Percentiles rank a stretch among this genome's conserved stretches.
These are phyloP conservation scores for Neurospora sp. DNA, from an alignment of 495 filamentous ascomycete species.

Conservation along the genomic window DNA sequence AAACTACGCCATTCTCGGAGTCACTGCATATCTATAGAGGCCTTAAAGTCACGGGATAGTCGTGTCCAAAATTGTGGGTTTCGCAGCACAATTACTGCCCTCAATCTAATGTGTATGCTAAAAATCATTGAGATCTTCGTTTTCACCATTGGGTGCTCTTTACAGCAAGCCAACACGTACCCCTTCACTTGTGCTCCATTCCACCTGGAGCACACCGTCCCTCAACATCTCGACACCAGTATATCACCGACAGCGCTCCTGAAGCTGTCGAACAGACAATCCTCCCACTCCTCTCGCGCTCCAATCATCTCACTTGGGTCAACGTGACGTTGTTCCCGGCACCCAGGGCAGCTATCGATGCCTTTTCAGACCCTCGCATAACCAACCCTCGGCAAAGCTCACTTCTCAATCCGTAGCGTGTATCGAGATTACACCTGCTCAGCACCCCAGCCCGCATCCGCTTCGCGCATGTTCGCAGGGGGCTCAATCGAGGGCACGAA, in stretches of 20 bases:
- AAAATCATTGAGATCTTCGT: neutral
- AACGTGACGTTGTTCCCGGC: neutral
- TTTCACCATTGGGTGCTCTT: neutral
- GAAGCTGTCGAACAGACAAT: neutral
- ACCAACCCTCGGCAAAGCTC: neutral
- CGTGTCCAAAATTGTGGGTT: neutral
- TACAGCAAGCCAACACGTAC: neutral
- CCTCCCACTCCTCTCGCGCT: neutral
- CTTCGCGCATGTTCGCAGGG: slow-evolving; percentile 93
- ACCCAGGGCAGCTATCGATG: neutral
- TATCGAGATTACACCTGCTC: slow-evolving; percentile 62
- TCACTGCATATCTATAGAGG: neutral
- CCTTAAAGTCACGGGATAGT: no score
- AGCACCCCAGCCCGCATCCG: slow-evolving; percentile 79
- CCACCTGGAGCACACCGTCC: neutral
- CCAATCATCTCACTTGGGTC: neutral
- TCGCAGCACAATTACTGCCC: neutral
- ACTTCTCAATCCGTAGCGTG: neutral
- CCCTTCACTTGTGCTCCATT: neutral
- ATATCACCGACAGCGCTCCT: neutral
- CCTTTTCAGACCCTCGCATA: neutral
- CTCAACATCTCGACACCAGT: neutral
- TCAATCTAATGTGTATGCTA: neutral
- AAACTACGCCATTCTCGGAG: neutral
- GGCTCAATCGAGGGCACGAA: slow-evolving; percentile 96